A percentile compares a stretch with the other conserved stretches of the same genome.
phyloP scores from a whole-genome alignment of 1,284 basidiomycete species.

The Pyrrhoderma lamaoense region DNA sequence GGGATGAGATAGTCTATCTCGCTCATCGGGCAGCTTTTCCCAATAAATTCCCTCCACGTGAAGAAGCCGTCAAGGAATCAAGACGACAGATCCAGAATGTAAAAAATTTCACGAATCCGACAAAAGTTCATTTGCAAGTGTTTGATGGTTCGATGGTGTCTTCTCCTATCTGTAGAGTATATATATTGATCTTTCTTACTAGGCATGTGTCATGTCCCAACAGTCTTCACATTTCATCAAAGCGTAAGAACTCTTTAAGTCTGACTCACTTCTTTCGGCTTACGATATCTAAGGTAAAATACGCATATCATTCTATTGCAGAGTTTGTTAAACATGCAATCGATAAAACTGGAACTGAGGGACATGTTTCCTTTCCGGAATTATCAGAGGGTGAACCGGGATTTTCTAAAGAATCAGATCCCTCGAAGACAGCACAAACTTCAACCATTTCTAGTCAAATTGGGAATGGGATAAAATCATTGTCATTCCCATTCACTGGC shows the following conservation, averaged over 20 bases:
- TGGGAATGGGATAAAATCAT: constrained; percentile 10
- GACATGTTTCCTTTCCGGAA: constrained; percentile 43
- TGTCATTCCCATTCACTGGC: constrained; percentile 3
- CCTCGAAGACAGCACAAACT: neutral
- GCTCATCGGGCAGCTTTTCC: constrained; percentile 84
- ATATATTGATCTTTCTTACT: neutral
- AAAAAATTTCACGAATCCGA: constrained; percentile 54
- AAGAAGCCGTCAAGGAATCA: constrained; percentile 44
- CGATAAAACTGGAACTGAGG: constrained; percentile 28
- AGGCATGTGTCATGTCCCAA: constrained; percentile 64
- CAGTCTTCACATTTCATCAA: constrained; percentile 63
- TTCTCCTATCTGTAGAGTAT: neutral
- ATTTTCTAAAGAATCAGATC: neutral
- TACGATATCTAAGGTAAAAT: constrained; percentile 37
- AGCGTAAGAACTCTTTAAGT: constrained; percentile 33
- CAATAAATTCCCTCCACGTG: constrained; percentile 55
- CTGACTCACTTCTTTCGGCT: neutral
- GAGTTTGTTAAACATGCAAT: constrained; percentile 51
- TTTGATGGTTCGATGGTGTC: constrained; percentile 40
- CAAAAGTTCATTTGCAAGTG: constrained; percentile 76
- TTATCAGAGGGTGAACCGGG: constrained; percentile 21
- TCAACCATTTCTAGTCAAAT: neutral
- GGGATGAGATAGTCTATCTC: constrained; percentile 77
- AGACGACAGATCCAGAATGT: constrained; percentile 46
- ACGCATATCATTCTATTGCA: constrained; percentile 50